phyloP scores from a whole-genome alignment of 1,284 basidiomycete genomes.

The Chalciporus piperatoides region DNA sequence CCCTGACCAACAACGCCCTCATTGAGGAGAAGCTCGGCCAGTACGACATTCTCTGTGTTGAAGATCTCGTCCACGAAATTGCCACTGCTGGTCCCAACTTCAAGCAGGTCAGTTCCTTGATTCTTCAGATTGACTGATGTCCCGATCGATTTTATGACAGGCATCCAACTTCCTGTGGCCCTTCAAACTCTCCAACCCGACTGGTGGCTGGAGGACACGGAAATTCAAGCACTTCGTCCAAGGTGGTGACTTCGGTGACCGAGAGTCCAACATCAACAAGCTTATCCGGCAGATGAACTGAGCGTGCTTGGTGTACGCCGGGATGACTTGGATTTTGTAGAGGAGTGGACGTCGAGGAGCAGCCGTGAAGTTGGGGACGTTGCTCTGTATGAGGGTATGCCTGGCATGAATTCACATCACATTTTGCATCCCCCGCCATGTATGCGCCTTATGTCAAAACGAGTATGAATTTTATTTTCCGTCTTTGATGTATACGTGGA shows the following conservation, averaged over 20 bases:
- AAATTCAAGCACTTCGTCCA: constrained; percentile 96
- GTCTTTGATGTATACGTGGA: background rate
- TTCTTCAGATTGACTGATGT: background rate
- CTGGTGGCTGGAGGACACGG: constrained; percentile 93
- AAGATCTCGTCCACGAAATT: constrained; percentile 99
- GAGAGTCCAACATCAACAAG: constrained; percentile 95
- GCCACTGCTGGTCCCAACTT: constrained; percentile 96
- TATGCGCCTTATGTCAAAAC: constrained; percentile 29
- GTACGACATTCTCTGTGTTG: constrained; percentile 95
- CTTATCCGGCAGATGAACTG: constrained; percentile 98
- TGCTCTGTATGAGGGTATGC: constrained; percentile 35
- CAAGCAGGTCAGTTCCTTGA: constrained; percentile 71
- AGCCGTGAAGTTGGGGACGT: constrained; percentile 23
- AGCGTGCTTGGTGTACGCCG: constrained; percentile 14
- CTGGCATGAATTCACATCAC: constrained; percentile 34
- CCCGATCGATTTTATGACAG: constrained; percentile 33
- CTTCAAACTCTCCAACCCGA: constrained; percentile 99
- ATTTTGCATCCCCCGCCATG: constrained; percentile 20
- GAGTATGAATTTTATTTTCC: constrained; percentile 20
- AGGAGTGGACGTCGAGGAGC: constrained; percentile 9
- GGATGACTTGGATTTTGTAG: constrained; percentile 13
- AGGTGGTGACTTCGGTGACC: constrained; percentile 96
- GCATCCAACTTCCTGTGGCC: constrained; percentile 97
- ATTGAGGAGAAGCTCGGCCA: constrained; percentile 93
- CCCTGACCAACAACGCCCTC: constrained; percentile 90